A percentile compares a stretch with the other conserved stretches of the same genome.
Conservation (phyloP, 2,329 filamentous ascomycete genomes). For the Aspergillus sp. region DNA sequence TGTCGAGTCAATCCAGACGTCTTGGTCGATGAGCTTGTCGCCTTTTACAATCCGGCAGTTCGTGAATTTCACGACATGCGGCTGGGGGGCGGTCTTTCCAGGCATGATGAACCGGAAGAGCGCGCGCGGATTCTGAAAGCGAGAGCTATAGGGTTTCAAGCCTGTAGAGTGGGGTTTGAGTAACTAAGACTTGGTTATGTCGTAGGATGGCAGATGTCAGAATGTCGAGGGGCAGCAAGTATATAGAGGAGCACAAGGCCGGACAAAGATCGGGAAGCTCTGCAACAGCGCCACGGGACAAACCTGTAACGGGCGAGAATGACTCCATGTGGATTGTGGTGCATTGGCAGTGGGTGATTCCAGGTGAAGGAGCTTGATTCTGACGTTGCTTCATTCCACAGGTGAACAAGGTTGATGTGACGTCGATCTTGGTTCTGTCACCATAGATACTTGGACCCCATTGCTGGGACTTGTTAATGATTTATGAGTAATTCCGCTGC, state of each 20-base stretch:
- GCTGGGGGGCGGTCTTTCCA: conserved; percentile 32
- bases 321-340: not conserved
- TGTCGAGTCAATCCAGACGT: conserved; percentile 83
- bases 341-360: not conserved
- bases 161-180: not conserved
- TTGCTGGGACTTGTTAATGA: not conserved
- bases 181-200: not conserved
- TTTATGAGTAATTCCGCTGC: not conserved
- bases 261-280: not conserved
- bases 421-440: conserved; percentile 1
- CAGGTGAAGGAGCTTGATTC: not conserved
- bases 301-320: not conserved
- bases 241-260: not conserved
- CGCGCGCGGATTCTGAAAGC: not conserved
- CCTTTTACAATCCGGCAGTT: conserved; percentile 78
- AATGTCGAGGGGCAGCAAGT: not conserved
- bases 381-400: conserved; percentile 14
- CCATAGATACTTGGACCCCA: not conserved
- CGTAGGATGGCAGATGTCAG: not conserved
- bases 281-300: conserved; percentile 10
- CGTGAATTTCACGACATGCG: conserved; percentile 77
- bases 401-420: conserved; percentile 5
- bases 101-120: conserved; percentile 28
- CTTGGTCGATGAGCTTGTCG: conserved; percentile 67
- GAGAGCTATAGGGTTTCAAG: not conserved